phyloP scores from a whole-genome alignment of 2,329 filamentous ascomycete species.

The Sclerotinia borealis region DNA sequence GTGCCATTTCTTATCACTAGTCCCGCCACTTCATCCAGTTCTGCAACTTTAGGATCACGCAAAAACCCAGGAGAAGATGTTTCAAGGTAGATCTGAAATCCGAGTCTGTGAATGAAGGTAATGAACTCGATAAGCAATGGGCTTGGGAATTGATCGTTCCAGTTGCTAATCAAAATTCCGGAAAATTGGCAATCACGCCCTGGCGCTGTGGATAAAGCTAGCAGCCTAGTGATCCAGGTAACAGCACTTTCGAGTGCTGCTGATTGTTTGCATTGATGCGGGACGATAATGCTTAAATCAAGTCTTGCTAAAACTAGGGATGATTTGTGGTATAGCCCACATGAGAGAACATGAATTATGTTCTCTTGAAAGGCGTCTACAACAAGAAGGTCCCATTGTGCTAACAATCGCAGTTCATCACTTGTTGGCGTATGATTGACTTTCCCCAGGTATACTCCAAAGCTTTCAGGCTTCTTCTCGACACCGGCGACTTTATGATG shows the following conservation, averaged over 20 bases:
- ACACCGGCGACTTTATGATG: slow-evolving; percentile 17
- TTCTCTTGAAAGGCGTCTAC: slow-evolving; percentile 38
- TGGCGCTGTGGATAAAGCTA: slow-evolving; percentile 16
- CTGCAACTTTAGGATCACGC: slow-evolving; percentile 14
- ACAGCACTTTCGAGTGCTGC: neutral
- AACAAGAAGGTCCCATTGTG: slow-evolving; percentile 39
- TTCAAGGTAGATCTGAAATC: slow-evolving; percentile 26
- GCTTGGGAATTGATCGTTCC: slow-evolving; percentile 14
- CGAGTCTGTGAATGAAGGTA: slow-evolving; percentile 21
- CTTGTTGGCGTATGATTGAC: slow-evolving; percentile 33
- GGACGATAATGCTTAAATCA: slow-evolving; percentile 18
- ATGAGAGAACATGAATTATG: slow-evolving; percentile 33
- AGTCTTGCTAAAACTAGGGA: slow-evolving; percentile 22
- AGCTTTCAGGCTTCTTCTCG: slow-evolving; percentile 20
- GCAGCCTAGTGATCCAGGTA: slow-evolving; percentile 8
- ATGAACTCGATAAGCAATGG: slow-evolving; percentile 24
- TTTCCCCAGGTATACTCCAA: slow-evolving; percentile 38
- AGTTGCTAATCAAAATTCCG: slow-evolving; percentile 22
- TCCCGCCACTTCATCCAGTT: slow-evolving; percentile 30
- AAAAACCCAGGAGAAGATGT: slow-evolving; percentile 21
- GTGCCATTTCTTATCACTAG: slow-evolving; percentile 39
- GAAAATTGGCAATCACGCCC: slow-evolving; percentile 18
- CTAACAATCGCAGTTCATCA: slow-evolving; percentile 34
- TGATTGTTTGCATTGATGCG: slow-evolving; percentile 8
- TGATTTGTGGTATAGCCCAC: slow-evolving; percentile 14